Base-by-base conservation (phyloP, 2,329 filamentous ascomycete species). In the Fusarium sp. region DNA sequence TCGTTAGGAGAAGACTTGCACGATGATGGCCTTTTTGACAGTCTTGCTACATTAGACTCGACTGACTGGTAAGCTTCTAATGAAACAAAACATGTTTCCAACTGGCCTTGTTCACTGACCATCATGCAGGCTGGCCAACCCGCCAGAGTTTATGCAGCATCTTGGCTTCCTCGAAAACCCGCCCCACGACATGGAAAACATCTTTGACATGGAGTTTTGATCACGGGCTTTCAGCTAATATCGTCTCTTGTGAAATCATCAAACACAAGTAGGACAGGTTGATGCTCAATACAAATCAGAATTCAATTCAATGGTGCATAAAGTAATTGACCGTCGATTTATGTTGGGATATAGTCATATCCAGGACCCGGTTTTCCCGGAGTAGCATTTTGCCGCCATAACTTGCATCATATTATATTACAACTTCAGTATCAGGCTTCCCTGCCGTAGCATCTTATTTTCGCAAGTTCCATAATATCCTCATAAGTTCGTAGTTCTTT, bases 111-210 rank as follows among this genome's bases (percentile, higher is more conserved):
- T 2, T 10, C 11, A 18, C 11, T 63, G 4, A 63, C 20, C 1
- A 6, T 8, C 8, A 3, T 2, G 21, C 20, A 63, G 59, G 57
- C 16, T 62, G 15, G 59, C 59, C 0, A 63, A 63, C 9, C 59
- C 59, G 11, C 47, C 57, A 12, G 57, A 63, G 16, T 63, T 63
- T 13, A 63, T 63, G 57, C 57, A 62, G 18, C 59, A 63, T 5
- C 57, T 63, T 11, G 59, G 59, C 6, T 21, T 62, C 6, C 57
- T 63, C 7, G 59, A 63, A 1, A 43, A 62, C 8, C 20, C 39
- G 1, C 28, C 59, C 1, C 26, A 3, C 2, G 33, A 29, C 9
- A 13, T 63, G 3, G 59, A 62, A 7, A 28, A 28, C 2, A 39
- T 63, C 2, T 62, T 63, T n/a, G 28, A 62, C 9, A n/a, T n/a